Evolutionary conservation across 2,329 filamentous ascomycete species (phyloP).

Genomic region (Periconia macrospinosa): DNA sequence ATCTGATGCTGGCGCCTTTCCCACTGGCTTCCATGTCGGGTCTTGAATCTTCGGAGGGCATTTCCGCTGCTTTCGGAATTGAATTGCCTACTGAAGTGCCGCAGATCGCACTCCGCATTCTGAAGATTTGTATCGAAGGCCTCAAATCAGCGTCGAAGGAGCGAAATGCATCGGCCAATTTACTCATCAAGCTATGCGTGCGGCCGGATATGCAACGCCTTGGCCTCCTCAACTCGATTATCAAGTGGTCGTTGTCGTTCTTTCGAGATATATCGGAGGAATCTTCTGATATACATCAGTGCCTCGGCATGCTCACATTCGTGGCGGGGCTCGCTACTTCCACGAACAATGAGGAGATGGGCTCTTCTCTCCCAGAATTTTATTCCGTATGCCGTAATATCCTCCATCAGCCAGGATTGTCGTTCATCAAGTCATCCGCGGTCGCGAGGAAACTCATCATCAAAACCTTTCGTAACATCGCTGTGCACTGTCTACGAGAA

Average conservation of each 20-base stretch:
- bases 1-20: slow-evolving; percentile 71
- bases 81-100: slow-evolving; percentile 65
- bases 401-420: slow-evolving; percentile 53
- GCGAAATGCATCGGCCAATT: slow-evolving; percentile 78
- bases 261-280: slow-evolving; percentile 53
- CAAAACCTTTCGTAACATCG: slow-evolving; percentile 79
- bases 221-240: slow-evolving; percentile 68
- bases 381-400: slow-evolving; percentile 67
- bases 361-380: slow-evolving; percentile 64
- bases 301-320: slow-evolving; percentile 78
- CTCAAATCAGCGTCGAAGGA: slow-evolving; percentile 81
- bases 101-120: slow-evolving; percentile 68
- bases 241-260: slow-evolving; percentile 69
- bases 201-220: slow-evolving; percentile 85
- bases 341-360: slow-evolving; percentile 73
- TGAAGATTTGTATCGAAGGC: slow-evolving; percentile 72
- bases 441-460: slow-evolving; percentile 79
- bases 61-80: slow-evolving; percentile 47
- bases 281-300: slow-evolving; percentile 66
- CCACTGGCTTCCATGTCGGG: slow-evolving; percentile 83
- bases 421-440: slow-evolving; percentile 70
- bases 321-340: slow-evolving; percentile 74
- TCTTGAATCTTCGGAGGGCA: slow-evolving; percentile 30
- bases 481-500: slow-evolving; percentile 63
- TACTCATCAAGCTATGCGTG: slow-evolving; percentile 80